Percentiles rank a stretch among this genome's conserved stretches.
Evolutionary conservation across 73 alveolate species (phyloP).

Genomic region (Paramecium primaurelia): DNA sequence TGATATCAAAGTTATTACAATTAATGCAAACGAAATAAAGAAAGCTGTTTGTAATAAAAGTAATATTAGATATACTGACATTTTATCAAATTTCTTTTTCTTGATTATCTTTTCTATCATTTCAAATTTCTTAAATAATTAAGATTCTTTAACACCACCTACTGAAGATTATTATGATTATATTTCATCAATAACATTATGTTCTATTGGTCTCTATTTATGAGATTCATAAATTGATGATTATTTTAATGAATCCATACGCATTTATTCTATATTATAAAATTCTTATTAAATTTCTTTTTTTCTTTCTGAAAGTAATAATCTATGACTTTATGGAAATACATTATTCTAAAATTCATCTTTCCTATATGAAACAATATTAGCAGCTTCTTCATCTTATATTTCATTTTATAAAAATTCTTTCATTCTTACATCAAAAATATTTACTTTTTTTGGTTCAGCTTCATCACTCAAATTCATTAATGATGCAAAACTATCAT

Average conservation of each 20-base stretch:
- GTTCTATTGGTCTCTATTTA: neutral
- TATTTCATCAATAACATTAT: neutral
- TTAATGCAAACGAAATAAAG: neutral
- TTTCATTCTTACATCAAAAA: slow-evolving; percentile 6
- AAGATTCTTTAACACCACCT: neutral
- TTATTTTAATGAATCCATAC: neutral
- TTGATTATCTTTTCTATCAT: neutral
- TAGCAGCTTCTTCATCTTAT: neutral
- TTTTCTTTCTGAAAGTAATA: neutral
- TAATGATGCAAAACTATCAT: slow-evolving; percentile 3
- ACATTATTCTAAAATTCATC: neutral
- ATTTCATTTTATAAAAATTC: neutral
- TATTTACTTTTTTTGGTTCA: neutral
- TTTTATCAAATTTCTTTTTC: neutral
- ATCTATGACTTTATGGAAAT: neutral
- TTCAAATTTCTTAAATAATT: neutral
- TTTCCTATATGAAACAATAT: neutral
- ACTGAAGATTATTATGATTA: neutral
- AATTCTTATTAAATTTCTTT: neutral
- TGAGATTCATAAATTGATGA: neutral
- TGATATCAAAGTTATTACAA: neutral
- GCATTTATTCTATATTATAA: neutral
- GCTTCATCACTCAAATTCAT: slow-evolving; percentile 9
- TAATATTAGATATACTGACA: neutral
- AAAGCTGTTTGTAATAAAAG: neutral